These are phyloP conservation scores for Ophiobolus disseminans DNA, from an alignment of 2,329 filamentous ascomycete species.

Conservation along the genomic window DNA sequence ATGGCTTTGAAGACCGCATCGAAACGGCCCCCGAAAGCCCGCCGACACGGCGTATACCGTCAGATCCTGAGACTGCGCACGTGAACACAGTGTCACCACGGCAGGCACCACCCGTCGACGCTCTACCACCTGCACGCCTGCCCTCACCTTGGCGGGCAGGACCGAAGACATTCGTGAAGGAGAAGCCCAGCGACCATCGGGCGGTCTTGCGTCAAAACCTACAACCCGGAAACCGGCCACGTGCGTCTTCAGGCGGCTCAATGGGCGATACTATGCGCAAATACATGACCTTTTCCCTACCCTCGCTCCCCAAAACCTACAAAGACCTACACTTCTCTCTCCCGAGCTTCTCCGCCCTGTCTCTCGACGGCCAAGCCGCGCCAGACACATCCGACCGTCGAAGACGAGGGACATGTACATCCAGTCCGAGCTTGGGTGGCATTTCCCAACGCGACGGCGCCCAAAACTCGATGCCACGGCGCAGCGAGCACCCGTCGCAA, in stretches of 20 bases:
- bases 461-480: slow-evolving; percentile 14
- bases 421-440: slow-evolving; percentile 4
- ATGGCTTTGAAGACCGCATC: slow-evolving; percentile 42
- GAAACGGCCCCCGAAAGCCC: slow-evolving; percentile 8
- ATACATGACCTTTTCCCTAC: slow-evolving; percentile 47
- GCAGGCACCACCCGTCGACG: slow-evolving; percentile 6
- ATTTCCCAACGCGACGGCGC: slow-evolving; percentile 35
- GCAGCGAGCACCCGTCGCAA: slow-evolving; percentile 10
- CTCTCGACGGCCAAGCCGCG: slow-evolving; percentile 28
- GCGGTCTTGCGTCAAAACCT: slow-evolving; percentile 50
- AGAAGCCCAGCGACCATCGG: slow-evolving; percentile 45
- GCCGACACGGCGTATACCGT: background rate
- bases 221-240: slow-evolving; percentile 39
- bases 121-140: slow-evolving; percentile 34
- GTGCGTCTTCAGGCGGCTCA: slow-evolving; percentile 49
- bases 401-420: slow-evolving; percentile 25
- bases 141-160: slow-evolving; percentile 57
- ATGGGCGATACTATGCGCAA: slow-evolving; percentile 45
- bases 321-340: slow-evolving; percentile 47
- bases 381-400: slow-evolving; percentile 14
- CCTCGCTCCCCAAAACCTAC: slow-evolving; percentile 46
- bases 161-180: slow-evolving; percentile 45
- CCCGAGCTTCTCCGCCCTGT: slow-evolving; percentile 40
- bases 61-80: background rate
- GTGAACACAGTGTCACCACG: slow-evolving; percentile 6